Conservation (phyloP, 2,329 filamentous ascomycete species). For the Colletotrichum tanaceti region DNA sequence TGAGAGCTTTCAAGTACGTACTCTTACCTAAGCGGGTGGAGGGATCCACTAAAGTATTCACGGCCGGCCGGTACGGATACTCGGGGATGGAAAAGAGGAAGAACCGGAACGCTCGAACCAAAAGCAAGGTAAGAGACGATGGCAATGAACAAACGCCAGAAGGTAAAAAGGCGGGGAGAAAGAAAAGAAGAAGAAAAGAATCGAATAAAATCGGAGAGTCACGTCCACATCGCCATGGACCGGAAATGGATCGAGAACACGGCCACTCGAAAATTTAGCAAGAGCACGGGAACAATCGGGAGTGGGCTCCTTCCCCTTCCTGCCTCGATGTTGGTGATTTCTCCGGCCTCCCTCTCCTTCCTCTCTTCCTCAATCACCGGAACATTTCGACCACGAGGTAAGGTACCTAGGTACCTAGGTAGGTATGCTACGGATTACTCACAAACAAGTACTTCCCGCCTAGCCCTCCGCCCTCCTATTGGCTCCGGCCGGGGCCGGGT, state of each 20-base stretch:
- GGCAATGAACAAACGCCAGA: not conserved
- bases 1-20: no score
- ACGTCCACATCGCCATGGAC: not conserved
- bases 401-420: not conserved
- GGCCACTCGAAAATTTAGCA: conserved; percentile 28
- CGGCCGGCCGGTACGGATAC: not conserved
- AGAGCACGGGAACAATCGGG: conserved; percentile 32
- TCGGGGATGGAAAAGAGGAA: not conserved
- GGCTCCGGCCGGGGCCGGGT: conserved; percentile 15
- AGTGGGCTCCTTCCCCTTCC: not conserved
- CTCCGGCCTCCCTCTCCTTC: no score
- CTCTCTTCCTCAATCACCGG: not conserved
- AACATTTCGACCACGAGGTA: not conserved
- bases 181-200: not conserved
- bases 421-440: not conserved
- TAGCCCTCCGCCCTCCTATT: not conserved
- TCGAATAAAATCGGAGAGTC: not conserved
- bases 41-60: not conserved
- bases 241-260: conserved; percentile 31
- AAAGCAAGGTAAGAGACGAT: not conserved
- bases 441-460: not conserved
- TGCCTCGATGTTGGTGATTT: no score
- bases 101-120: not conserved
- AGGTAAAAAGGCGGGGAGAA: not conserved
- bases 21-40: no score